phyloP scores from a whole-genome alignment of 2,329 filamentous ascomycete species.

The Lasiodiplodia sp. region DNA sequence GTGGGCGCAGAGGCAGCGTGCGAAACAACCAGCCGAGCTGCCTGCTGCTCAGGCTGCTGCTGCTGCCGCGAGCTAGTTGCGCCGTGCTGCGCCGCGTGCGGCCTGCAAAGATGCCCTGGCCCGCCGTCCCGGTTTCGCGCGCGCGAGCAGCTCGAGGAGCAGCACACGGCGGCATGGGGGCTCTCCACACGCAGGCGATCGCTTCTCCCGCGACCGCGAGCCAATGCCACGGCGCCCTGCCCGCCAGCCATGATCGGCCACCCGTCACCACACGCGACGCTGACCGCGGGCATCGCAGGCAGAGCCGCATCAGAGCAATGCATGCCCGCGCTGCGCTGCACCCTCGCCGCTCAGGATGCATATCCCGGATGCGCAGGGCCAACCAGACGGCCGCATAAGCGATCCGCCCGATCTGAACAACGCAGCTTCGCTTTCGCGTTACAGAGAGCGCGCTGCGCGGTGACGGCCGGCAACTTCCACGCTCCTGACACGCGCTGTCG shows the following conservation, averaged over 20 bases:
- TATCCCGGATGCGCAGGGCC: constrained; percentile 10
- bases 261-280: not conserved
- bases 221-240: constrained; percentile 17
- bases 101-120: constrained; percentile 9
- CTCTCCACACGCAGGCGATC: not conserved
- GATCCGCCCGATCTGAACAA: constrained; percentile 25
- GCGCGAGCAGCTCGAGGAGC: constrained; percentile 21
- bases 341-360: not conserved
- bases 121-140: constrained; percentile 11
- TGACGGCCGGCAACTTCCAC: constrained; percentile 23
- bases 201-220: constrained; percentile 21
- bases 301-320: constrained; percentile 1
- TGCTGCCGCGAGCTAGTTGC: not conserved
- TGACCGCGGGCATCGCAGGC: not conserved
- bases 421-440: constrained; percentile 25
- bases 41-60: not conserved
- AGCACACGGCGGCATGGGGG: constrained; percentile 11
- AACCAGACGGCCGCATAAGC: constrained; percentile 20
- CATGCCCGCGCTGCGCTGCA: not conserved
- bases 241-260: constrained; percentile 1
- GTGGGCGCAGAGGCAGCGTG: constrained; percentile 15
- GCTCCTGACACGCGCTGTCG: constrained; percentile 19
- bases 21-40: constrained; percentile 4
- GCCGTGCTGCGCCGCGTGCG: constrained; percentile 15
- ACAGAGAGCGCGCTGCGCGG: not conserved